Percentiles rank a stretch among this genome's conserved stretches.
These are phyloP conservation scores for Aspergillus sp. DNA, from an alignment of 2,329 filamentous ascomycete species.

Conservation along the genomic window DNA sequence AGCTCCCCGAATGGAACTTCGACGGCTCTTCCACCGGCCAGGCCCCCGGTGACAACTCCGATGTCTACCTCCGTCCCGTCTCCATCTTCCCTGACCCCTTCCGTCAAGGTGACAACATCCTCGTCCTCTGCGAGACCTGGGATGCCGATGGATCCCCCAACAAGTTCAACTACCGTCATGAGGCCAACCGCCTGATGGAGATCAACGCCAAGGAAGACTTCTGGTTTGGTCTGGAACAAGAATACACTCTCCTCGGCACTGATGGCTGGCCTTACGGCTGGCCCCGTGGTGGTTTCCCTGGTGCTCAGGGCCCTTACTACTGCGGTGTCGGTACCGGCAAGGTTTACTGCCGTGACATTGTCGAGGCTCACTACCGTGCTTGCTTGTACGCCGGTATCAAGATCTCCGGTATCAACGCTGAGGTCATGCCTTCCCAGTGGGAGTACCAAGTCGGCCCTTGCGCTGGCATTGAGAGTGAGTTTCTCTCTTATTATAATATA, in stretches of 20 bases:
- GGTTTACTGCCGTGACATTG: conserved; percentile 96
- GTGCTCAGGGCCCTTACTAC: conserved; percentile 92
- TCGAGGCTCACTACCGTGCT: conserved; percentile 89
- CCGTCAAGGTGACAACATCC: conserved; percentile 82
- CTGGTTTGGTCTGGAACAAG: conserved; percentile 98
- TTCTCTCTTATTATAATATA: neutral
- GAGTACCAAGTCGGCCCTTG: conserved; percentile 96
- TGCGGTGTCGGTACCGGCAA: conserved; percentile 96
- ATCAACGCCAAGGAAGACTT: conserved; percentile 75
- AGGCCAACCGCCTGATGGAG: conserved; percentile 85
- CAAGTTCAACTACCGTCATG: conserved; percentile 97
- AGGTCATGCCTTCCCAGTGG: conserved; percentile 98
- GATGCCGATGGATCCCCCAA: conserved; percentile 91
- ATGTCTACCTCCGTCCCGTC: conserved; percentile 90
- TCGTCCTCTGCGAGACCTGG: conserved; percentile 93
- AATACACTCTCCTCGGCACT: conserved; percentile 88
- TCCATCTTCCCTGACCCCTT: conserved; percentile 90
- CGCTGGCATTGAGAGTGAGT: conserved; percentile 73
- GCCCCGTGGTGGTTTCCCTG: conserved; percentile 82
- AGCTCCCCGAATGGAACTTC: conserved; percentile 76
- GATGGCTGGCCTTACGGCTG: conserved; percentile 89
- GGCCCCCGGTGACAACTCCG: conserved; percentile 90
- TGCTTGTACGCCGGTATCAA: conserved; percentile 85
- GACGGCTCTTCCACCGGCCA: conserved; percentile 89
- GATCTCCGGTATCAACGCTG: conserved; percentile 97